phyloP scores from a whole-genome alignment of 768 basidiomycete species.

The Suillus decipiens region DNA sequence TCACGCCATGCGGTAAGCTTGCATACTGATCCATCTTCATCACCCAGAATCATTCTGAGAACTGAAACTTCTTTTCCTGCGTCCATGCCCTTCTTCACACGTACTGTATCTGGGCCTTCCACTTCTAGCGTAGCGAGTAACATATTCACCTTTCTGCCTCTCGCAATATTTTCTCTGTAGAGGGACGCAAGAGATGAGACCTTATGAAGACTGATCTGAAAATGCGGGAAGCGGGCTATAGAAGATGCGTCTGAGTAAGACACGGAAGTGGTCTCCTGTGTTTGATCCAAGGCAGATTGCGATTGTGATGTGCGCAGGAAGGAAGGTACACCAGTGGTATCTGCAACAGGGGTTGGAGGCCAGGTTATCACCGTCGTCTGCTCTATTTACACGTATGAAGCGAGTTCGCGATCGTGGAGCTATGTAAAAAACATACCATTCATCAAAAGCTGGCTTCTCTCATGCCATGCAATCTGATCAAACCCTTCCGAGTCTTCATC shows the following conservation, averaged over 20 bases:
- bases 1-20: slow-evolving; percentile 82
- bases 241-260: slow-evolving; percentile 69
- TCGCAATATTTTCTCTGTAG: slow-evolving; percentile 21
- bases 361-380: slow-evolving; percentile 58
- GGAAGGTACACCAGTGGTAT: slow-evolving; percentile 24
- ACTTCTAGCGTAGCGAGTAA: slow-evolving; percentile 73
- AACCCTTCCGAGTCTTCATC: slow-evolving; percentile 34
- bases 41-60: slow-evolving; percentile 71
- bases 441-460: slow-evolving; percentile 3
- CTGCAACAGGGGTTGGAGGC: slow-evolving; percentile 47
- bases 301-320: slow-evolving; percentile 32
- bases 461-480: slow-evolving; percentile 18
- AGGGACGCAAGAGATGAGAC: slow-evolving; percentile 52
- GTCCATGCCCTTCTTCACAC: slow-evolving; percentile 66
- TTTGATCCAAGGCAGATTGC: slow-evolving; percentile 33
- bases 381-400: slow-evolving; percentile 31
- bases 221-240: slow-evolving; percentile 71
- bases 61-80: slow-evolving; percentile 70
- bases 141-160: slow-evolving; percentile 52
- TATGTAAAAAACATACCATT: slow-evolving; percentile 8
- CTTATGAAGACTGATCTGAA: slow-evolving; percentile 68
- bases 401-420: slow-evolving; percentile 5
- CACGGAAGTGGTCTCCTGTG: slow-evolving; percentile 51
- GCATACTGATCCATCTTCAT: slow-evolving; percentile 67
- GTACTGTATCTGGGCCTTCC: slow-evolving; percentile 72